A percentile compares a stretch with the other conserved stretches of the same genome.
Conservation (phyloP, 2,329 filamentous ascomycete species). For the Aspergillus candidus region DNA sequence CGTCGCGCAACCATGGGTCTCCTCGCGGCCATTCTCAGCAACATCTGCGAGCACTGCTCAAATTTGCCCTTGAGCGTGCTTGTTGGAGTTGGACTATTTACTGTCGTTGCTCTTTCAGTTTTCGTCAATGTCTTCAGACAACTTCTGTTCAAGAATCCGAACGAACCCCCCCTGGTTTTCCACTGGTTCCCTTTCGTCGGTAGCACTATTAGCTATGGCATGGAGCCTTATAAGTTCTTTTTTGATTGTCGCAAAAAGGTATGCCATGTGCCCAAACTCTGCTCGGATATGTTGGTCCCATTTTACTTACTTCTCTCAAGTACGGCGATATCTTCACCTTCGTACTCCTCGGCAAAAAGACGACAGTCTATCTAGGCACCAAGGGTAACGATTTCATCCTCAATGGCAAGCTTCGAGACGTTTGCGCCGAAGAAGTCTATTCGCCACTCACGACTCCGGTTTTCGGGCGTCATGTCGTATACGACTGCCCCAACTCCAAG, state of each 20-base stretch:
- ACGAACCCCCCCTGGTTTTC: conserved; percentile 66
- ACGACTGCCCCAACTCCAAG: conserved; percentile 85
- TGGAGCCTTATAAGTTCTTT: conserved; percentile 66
- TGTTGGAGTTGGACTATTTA: conserved; percentile 38
- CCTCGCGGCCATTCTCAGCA: conserved; percentile 43
- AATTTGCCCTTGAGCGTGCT: conserved; percentile 44
- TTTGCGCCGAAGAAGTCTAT: conserved; percentile 88
- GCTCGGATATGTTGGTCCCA: too few relatives aligned
- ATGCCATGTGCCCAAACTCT: conserved; percentile 13
- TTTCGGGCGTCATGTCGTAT: conserved; percentile 81
- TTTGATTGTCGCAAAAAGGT: conserved; percentile 67
- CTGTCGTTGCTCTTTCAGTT: conserved; percentile 53
- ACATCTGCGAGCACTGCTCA: conserved; percentile 41
- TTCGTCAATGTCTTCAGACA: conserved; percentile 75
- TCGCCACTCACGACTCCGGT: conserved; percentile 64
- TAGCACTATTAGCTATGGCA: conserved; percentile 89
- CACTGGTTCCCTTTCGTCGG: conserved; percentile 68
- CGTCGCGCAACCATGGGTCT: conserved; percentile 43
- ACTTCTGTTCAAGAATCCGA: conserved; percentile 71
- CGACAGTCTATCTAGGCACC: conserved; percentile 75
- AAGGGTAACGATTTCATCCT: conserved; percentile 86
- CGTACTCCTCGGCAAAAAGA: conserved; percentile 79
- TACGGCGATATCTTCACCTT: conserved; percentile 90
- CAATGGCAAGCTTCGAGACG: conserved; percentile 83
- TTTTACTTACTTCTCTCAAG: conserved; percentile 37